Conservation (phyloP, 2,329 filamentous ascomycete genomes). For the Aspergillus transmontanensis region DNA sequence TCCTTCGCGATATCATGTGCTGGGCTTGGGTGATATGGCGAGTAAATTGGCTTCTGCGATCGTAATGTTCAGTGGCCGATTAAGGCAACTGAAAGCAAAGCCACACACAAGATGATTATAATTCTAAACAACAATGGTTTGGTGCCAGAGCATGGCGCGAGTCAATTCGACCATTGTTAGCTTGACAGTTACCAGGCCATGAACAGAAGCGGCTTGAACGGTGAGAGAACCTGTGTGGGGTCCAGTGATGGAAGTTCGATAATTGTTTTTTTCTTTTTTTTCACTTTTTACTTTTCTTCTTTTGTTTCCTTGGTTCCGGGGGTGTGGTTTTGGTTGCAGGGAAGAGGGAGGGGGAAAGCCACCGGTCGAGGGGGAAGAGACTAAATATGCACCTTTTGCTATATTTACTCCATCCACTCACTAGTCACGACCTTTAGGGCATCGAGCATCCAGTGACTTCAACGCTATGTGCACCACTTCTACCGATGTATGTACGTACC, state of each 20-base stretch:
- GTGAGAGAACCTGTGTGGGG: slow-evolving; percentile 8
- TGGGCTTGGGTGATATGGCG: not conserved
- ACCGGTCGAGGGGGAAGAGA: slow-evolving; percentile 14
- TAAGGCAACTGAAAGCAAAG: not conserved
- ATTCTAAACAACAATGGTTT: not conserved
- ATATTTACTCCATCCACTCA: slow-evolving; percentile 31
- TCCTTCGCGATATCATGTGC: not conserved
- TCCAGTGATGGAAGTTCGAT: slow-evolving; percentile 13
- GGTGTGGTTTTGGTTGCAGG: slow-evolving; percentile 38
- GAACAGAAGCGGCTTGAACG: slow-evolving; percentile 1
- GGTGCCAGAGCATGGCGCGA: not conserved
- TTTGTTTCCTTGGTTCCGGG: slow-evolving; percentile 19
- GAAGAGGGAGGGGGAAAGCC: slow-evolving; percentile 17
- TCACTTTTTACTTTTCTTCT: not conserved
- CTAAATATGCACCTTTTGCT: slow-evolving; percentile 22
- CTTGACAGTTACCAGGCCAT: slow-evolving; percentile 2
- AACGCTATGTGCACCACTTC: not conserved
- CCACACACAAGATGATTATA: not conserved
- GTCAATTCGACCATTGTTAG: slow-evolving; percentile 17
- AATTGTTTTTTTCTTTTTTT: not conserved
- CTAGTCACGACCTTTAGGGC: slow-evolving; percentile 1
- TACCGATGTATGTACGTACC: not conserved
- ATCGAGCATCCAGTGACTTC: not conserved
- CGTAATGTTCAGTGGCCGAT: not conserved
- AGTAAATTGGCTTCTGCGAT: not conserved